A percentile compares a stretch with the other conserved stretches of the same genome.
phyloP scores from a whole-genome alignment of 768 basidiomycete species.

The Trametes cingulata region DNA sequence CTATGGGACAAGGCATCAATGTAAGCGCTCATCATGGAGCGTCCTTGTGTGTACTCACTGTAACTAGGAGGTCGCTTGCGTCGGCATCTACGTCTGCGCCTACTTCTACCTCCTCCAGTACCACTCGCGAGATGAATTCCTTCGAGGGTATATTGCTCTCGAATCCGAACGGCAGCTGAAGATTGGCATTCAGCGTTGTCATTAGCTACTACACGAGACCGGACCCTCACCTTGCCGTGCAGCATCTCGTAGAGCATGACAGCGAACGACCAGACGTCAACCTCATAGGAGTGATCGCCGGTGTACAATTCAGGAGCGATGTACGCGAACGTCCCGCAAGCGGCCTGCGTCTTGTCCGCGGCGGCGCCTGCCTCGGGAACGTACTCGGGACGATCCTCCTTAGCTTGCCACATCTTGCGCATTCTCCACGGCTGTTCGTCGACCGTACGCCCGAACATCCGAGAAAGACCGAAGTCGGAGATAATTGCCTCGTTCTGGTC shows the following conservation, averaged over 20 bases:
- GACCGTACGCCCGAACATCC: constrained; percentile 25
- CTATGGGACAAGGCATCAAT: not conserved
- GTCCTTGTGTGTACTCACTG: not conserved
- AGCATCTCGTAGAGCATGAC: constrained; percentile 36
- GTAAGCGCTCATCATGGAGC: not conserved
- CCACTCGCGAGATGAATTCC: not conserved
- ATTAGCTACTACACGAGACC: not conserved
- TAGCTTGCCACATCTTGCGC: constrained; percentile 5
- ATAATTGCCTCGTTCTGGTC: constrained; percentile 21
- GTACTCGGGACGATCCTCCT: not conserved
- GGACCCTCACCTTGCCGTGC: constrained; percentile 18
- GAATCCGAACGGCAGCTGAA: constrained; percentile 1
- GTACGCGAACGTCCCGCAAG: constrained; percentile 43
- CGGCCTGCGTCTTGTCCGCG: not conserved
- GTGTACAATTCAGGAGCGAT: constrained; percentile 47
- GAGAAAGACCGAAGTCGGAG: constrained; percentile 27
- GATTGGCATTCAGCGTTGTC: not conserved
- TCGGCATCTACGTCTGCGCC: not conserved
- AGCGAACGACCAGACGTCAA: constrained; percentile 46
- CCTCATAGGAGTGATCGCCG: constrained; percentile 43
- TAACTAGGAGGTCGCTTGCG: not conserved
- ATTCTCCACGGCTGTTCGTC: constrained; percentile 11
- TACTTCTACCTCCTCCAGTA: not conserved
- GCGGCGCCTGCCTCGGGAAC: not conserved
- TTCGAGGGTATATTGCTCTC: not conserved